Base-by-base conservation (phyloP, 2,329 filamentous ascomycete species). In the Alternaria angustiovoidea region DNA sequence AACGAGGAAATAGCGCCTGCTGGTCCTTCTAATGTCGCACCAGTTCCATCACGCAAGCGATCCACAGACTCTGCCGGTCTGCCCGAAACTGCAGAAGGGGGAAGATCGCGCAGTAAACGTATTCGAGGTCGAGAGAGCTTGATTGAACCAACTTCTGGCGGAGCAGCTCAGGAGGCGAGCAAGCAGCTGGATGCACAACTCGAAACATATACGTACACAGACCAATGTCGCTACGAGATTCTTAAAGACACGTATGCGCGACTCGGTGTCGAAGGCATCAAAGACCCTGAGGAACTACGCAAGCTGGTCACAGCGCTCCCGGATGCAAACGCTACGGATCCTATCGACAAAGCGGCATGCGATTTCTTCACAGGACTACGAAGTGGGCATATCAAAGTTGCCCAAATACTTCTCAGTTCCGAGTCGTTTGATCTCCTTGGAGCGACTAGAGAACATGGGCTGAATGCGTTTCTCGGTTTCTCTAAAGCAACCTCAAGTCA, bases 21-120 rank as follows among this genome's bases (percentile, higher is more conserved):
- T n/a, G 51, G 64, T 22, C 60, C 62, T 2, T 47, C 65, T 28
- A 82, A 80, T 53, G 65, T 64, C 48, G 73, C 79, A n/a, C 76
- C 70, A 48, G 69, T 77, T 5, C 78, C 79, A 11, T 81, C 81
- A 22, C 82, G 87, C 20, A 90, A 90, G 73, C 81, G 88, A 57
- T 89, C 87, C 3, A 86, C 85, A 14, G 85, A 88, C 52, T 86
- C 84, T 20, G 85, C 86, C 49, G 86, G 85, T 9, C 80, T 88
- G 28, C 82, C 87, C 2, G 88, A 89, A 52, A 81, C 81, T 12
- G 79, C 79, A 12, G 87, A 89, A 61, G 84, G 84, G 51, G 82
- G 83, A 20, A 82, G 87, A 48, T 78, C 80, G 12, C 87, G 87
- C 68, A 89, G 87, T 72, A 87, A 87, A 68, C 83, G 88, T 36